Evolutionary conservation across 495 filamentous ascomycete genomes (phyloP), one percentile per base, ranked within the genome.

Genomic region (Echria macrotheca): DNA sequence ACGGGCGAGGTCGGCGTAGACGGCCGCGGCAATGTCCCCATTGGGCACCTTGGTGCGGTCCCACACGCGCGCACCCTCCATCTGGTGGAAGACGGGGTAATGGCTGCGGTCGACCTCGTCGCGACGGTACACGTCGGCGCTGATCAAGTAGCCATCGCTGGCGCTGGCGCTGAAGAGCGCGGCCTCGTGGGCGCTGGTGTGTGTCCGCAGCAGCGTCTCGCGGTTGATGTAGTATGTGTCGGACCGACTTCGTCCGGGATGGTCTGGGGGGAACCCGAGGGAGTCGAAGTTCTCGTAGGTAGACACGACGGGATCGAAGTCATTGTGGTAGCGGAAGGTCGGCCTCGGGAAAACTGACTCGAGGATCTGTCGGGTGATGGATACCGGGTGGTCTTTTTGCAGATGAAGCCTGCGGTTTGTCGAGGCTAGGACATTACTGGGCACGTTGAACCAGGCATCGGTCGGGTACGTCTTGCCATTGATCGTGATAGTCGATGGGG

Each of bases 51-150:
- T 73, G 17, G 44, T 63, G 9, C 89, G 80, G 66, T 94, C 87
- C 93, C 93, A 98, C 49, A 89, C 82, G 54, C 83, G 75, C 6
- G 91, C 91, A 11, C 89, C 94, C 63, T 98, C 93, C 89, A 97
- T 96, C 70, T 98, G 93, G 69, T 98, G 94, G 68, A 98, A 98
- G 48, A 96, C 78, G 3, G 93, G 93, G 73, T 96, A 96, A 66
- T 98, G 93, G 56, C 80, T 87, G 44, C 87, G 82, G 64, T 98
- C 93, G 59, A 98, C 84, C 22, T 91, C 90, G 77, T 98, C 93
- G 49, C 93, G 79, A 17, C 93, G 82, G 68, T 97, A 98, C 10
- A 98, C 93, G 65, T 98, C 93, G n/a, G 90, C 94, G 51, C 83
- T 83, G 58, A 97, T 85, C 7, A 94, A 84, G 60, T 86, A 98